Evolutionary conservation across 2,329 filamentous ascomycete species (phyloP), one percentile per base, ranked within the genome.

Genomic region (Calonectria pauciramosa): DNA sequence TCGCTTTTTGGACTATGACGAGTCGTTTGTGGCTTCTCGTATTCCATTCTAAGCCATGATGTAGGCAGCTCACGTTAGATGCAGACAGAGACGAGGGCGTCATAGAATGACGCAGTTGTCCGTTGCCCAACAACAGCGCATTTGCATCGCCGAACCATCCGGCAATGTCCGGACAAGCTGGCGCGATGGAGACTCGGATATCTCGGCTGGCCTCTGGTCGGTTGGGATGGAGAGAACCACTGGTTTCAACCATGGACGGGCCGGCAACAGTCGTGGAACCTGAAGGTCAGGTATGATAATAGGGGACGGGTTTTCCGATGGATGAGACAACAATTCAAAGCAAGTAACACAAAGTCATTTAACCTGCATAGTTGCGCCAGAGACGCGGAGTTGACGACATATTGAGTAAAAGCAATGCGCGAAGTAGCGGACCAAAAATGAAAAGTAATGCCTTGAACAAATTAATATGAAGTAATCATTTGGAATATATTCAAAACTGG

Each of bases 1-100:
- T 71, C 38, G 18, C 74, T 80, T n/a, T 68, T 80, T 26, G 70
- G 78, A 34, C 41, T 75, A 68, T 78, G 60, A 73, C 47, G n/a
- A 20, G 7, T 18, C 23, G 11, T 51, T 36, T 32, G 10, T 11
- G 44, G 34, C 23, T 30, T n/a, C 38, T 64, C 20, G 59, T 36
- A 18, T 38, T 38, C 32, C 30, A 64, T 73, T 59, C 28, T 30
- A 30, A 28, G 28, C 23, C 28, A 18, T 14, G 18, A 65, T 65
- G 38, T 23, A 11, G 28, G 36, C 20, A 49, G 28, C 60, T 49
- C 41, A n/a, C 26, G 38, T 26, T 47, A 10, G 41, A 49, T 49
- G 26, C 20, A 11, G 11, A 41, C 20, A 16, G 11, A 63, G 60
- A 11, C 26, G 41, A 34, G 8, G 13, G 6, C n/a, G 38, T 34